Evolutionary conservation across 257 asterid species (phyloP), one percentile per base, ranked within the genome.

Genomic region (Ilex aquifolium): DNA sequence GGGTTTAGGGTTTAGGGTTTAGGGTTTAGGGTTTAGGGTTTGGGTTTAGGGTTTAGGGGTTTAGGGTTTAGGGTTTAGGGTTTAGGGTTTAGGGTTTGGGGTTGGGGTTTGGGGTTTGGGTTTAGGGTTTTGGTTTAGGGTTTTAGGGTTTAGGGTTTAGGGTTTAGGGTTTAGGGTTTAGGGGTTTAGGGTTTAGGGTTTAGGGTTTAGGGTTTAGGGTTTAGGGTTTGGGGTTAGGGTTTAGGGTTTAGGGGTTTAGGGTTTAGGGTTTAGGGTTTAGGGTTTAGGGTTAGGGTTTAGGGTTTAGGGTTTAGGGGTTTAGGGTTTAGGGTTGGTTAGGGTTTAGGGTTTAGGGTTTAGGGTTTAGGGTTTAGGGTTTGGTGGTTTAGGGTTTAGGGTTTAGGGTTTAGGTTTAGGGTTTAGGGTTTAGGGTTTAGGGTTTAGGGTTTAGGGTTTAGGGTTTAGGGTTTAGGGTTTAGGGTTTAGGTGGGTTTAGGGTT

Each of bases 401-500:
- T 44, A 44, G 49, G 49, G 49, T 44, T 44, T 44, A 44, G 49
- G n/a, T n/a, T n/a, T n/a, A n/a, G n/a, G n/a, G n/a, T n/a, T n/a
- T n/a, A n/a, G n/a, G n/a, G n/a, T n/a, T 44, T 44, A 44, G 49
- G 49, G 49, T 44, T 44, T 44, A 44, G 49, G 49, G 49, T 44
- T 44, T 44, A 44, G 49, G 49, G 49, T 44, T 44, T 44, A 44
- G 49, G 49, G 49, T 44, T 44, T 44, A 44, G 49, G 49, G 49
- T 44, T 44, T 44, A 44, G 49, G 49, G 49, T 44, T 44, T 44
- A 44, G 49, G 49, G 49, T 44, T 44, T 44, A 44, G 49, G 49
- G 49, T 44, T 44, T 44, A 44, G n/a, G n/a, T n/a, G 49, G 49
- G 49, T 44, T 56, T 56, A 56, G 59, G 59, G 59, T 56, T 56